Base-by-base conservation (phyloP, 768 basidiomycete genomes). In the Terana coerulea region DNA sequence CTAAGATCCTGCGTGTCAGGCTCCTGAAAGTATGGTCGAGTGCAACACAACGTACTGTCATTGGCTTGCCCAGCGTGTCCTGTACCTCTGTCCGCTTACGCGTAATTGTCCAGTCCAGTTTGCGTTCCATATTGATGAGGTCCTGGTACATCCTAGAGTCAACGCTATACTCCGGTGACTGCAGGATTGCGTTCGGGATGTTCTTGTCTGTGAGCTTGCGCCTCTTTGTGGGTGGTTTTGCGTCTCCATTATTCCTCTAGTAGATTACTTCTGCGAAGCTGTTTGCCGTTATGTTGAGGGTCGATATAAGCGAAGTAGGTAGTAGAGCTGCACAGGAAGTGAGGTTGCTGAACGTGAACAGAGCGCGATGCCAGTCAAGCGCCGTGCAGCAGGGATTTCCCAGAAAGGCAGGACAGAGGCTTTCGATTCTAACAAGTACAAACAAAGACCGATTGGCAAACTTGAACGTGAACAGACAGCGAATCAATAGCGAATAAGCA, bases 101-200 rank as follows among this genome's bases (percentile, higher is more conserved):
- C 64, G 83, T 84, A 76, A 95, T 87, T 3, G 92, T 95, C 95
- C 95, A 97, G 67, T 98, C 94, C 14, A 98, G 72, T 64, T 87
- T 90, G 52, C 88, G 79, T 65, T 97, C 94, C 83, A 91, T 91
- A 57, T 88, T 86, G 24, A 94, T 67, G 34, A 97, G 72, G 60
- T 90, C 84, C 53, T 85, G 81, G 68, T 95, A 97, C 80, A 95
- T 90, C 52, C 73, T 75, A 21, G 91, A 91, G 65, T 95, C 92
- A 59, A 81, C 77, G 1, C 86, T 80, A 62, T 91, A 90, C 43
- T 84, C 81, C 15, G 86, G 81, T 58, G 81, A 76, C 54, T 90
- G 83, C 4, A 85, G 75, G 30, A 94, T 75, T 46, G 80, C 80
- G 75, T 86, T 83, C 0, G 92, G 89, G 30, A 95, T 71, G 30